Evolutionary conservation across 805 yeast genomes (phyloP).

Genomic region (Saccharomycopsis schoenii): DNA sequence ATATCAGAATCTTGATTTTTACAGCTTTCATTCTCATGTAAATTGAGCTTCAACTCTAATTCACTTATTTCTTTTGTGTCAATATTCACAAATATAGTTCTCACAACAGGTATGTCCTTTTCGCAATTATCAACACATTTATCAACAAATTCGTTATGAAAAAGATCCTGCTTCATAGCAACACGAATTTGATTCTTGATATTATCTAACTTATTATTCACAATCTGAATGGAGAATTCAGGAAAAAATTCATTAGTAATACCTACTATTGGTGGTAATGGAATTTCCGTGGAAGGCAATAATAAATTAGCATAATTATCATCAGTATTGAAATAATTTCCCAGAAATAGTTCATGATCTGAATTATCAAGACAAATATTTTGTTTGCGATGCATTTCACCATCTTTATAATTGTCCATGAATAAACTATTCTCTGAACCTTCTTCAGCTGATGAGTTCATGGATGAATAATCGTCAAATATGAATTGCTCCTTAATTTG

Average conservation of each 20-base stretch:
- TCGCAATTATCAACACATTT: not conserved
- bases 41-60: constrained; percentile 8
- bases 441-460: not conserved
- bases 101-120: not conserved
- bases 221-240: constrained; percentile 16
- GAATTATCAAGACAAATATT: not conserved
- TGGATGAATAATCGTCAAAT: not conserved
- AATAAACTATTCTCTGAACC: not conserved
- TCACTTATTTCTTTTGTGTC: constrained; percentile 14
- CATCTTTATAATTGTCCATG: too few relatives aligned
- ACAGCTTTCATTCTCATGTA: not conserved
- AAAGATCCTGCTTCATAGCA: constrained; percentile 17
- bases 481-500: not conserved
- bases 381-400: not conserved
- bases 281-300: constrained; percentile 8
- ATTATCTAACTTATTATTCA: constrained; percentile 7
- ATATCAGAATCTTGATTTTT: not conserved
- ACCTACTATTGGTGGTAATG: constrained; percentile 18
- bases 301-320: constrained; percentile 3
- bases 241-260: constrained; percentile 15
- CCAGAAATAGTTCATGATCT: not conserved
- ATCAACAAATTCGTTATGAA: constrained; percentile 17
- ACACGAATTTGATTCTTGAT: constrained; percentile 5
- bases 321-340: not conserved
- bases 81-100: constrained; percentile 14